phyloP scores from a whole-genome alignment of 345 rosid species.

The Pistacia integerrima region DNA sequence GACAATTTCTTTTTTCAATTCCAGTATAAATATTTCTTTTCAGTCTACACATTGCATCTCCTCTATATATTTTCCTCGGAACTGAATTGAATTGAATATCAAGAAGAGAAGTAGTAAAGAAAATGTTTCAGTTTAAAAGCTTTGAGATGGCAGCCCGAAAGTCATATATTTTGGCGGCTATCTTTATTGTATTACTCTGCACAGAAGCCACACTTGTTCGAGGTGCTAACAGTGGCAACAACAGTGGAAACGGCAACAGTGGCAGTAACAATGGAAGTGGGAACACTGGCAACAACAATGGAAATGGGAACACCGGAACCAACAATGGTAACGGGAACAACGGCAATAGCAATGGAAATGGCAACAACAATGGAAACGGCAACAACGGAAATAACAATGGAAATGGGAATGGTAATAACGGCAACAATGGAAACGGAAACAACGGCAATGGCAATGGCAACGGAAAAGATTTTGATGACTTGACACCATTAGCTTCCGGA shows the following conservation, averaged over 20 bases:
- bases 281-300: neutral
- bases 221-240: constrained; percentile 12
- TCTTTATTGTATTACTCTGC: constrained; percentile 41
- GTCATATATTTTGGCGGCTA: constrained; percentile 28
- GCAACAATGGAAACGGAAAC: constrained; percentile 1
- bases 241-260: constrained; percentile 19
- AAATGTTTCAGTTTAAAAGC: neutral
- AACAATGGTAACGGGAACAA: constrained; percentile 3
- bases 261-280: constrained; percentile 11
- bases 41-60: neutral
- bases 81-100: neutral
- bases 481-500: constrained; percentile 38
- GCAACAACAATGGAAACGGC: constrained; percentile 5
- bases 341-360: constrained; percentile 3
- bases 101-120: neutral
- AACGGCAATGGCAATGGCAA: constrained; percentile 14
- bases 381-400: neutral
- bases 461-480: constrained; percentile 12
- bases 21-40: constrained; percentile 18
- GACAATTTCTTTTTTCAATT: neutral
- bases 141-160: constrained; percentile 13
- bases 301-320: constrained; percentile 4
- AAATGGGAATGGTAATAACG: neutral
- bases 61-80: neutral
- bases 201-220: constrained; percentile 30